Base-by-base conservation (phyloP, 2,329 filamentous ascomycete species). In the Alternaria sp. region DNA sequence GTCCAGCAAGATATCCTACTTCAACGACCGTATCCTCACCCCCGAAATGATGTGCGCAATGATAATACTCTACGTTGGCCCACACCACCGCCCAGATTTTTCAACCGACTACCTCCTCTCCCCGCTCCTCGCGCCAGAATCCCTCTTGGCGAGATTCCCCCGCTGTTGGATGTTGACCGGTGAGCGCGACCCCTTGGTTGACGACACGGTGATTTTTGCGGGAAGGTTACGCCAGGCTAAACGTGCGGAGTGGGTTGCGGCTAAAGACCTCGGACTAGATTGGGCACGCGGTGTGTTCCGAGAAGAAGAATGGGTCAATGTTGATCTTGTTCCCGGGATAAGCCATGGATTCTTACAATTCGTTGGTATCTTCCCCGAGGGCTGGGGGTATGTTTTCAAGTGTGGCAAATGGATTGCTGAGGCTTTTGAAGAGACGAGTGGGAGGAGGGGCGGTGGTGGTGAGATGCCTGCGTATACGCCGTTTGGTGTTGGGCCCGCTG, bases 1-100 rank as follows among this genome's bases (percentile, higher is more conserved):
- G 74, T 93, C 92, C 0, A 94, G 90, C n/a, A 96, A 97, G 87
- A 96, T 99, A 34, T 97, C 94, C 0, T 98, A 98, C 79, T 96
- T 97, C 77, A 95, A 96, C 76, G 95, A 99, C 77, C 90, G 95
- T 28, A 91, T 99, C 28, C 84, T 99, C 13, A 94, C 92, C 0
- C 94, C 95, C 0, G 95, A 99, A 78, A 97, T 98, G 92, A 97
- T 98, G 90, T 90, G 95, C 31, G 92, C 93, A 63, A 98, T 99
- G 93, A 97, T 99, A 65, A 96, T 99, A 65, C 83, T 99, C 4
- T 99, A 99, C 76, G 91, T 99, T 54, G 95, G 95, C 0, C 93
- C 93, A 0, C 91, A 97, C 74, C 92, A 95, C 76, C 89, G 93
- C 0, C 95, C 95, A 0, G 93, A 98, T 74, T 98, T 99, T 76